These are phyloP conservation scores for Trypanosoma scelopori DNA, from an alignment of 208 protist genomes.

Conservation along the genomic window DNA sequence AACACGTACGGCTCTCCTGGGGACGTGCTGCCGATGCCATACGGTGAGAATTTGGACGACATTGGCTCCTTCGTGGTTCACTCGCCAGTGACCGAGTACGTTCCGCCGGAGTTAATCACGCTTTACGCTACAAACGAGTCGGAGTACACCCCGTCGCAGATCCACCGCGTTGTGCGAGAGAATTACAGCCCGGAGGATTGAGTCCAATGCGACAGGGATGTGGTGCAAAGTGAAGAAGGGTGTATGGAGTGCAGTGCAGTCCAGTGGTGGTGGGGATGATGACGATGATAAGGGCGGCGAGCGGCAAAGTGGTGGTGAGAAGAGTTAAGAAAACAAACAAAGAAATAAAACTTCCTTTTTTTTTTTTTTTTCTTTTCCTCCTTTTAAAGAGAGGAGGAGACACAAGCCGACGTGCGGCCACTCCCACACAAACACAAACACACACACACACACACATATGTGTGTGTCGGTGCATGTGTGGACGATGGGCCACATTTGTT, in stretches of 20 bases:
- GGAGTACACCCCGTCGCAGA: constrained; percentile 94
- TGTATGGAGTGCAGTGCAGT: too few species aligned
- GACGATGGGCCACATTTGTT: not conserved
- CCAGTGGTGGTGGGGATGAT: too few species aligned
- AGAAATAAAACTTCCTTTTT: too few species aligned
- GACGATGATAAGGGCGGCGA: not conserved
- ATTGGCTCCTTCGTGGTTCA: constrained; percentile 70
- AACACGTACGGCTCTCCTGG: constrained; percentile 72
- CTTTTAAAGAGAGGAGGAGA: not conserved
- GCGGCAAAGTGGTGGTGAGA: not conserved
- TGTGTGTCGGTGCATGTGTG: constrained; percentile 12
- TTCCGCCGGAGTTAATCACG: constrained; percentile 96
- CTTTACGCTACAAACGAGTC: constrained; percentile 96
- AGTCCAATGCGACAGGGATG: too few species aligned
- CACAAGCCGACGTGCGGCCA: not conserved
- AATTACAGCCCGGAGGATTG: constrained; percentile 96
- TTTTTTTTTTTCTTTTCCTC: too few species aligned
- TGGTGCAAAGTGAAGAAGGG: constrained; percentile 3
- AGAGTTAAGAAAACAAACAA: not conserved
- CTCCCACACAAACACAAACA: too few species aligned
- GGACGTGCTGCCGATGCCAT: constrained; percentile 54
- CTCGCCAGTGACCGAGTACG: constrained; percentile 96
- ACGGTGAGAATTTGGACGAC: constrained; percentile 30
- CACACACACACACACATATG: not conserved
- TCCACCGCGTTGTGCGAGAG: constrained; percentile 96